Evolutionary conservation across 192 early-diverging fungal genomes (phyloP).

Genomic region (Coemansia sp.): DNA sequence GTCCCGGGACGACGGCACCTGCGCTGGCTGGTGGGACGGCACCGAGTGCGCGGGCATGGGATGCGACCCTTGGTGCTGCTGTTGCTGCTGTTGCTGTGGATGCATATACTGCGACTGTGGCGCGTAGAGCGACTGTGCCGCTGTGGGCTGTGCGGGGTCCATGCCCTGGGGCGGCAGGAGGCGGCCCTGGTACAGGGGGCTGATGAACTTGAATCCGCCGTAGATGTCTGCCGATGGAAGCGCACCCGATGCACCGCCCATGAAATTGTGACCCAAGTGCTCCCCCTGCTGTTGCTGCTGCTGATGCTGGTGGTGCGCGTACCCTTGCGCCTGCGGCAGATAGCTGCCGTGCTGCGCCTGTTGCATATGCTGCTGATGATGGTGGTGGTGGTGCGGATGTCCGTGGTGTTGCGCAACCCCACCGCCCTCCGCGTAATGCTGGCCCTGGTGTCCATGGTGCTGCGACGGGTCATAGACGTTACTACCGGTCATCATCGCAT

Average conservation of each 20-base stretch:
- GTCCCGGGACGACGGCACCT: constrained; percentile 3
- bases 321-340: constrained; percentile 5
- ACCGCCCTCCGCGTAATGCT: constrained; percentile 14
- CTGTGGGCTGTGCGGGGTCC: constrained; percentile 7
- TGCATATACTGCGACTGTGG: constrained; percentile 12
- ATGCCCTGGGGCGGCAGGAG: constrained; percentile 23
- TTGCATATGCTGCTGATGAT: constrained; percentile 17
- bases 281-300: constrained; percentile 17
- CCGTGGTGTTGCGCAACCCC: constrained; percentile 1
- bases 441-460: constrained; percentile 19
- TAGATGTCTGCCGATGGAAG: constrained; percentile 39
- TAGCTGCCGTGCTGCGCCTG: constrained; percentile 11
- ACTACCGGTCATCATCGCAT: constrained; percentile 43
- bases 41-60: constrained; percentile 18
- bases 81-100: constrained; percentile 18
- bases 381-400: constrained; percentile 13
- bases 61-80: not conserved
- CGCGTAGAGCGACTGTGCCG: constrained; percentile 13
- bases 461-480: constrained; percentile 24
- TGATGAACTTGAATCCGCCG: constrained; percentile 50
- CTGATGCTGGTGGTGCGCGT: constrained; percentile 11
- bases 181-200: constrained; percentile 39
- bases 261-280: constrained; percentile 31
- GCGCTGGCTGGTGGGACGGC: constrained; percentile 31
- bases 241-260: constrained; percentile 12